Conservation (phyloP, 257 asterid species). For the Jaltomata sinuosa region DNA sequence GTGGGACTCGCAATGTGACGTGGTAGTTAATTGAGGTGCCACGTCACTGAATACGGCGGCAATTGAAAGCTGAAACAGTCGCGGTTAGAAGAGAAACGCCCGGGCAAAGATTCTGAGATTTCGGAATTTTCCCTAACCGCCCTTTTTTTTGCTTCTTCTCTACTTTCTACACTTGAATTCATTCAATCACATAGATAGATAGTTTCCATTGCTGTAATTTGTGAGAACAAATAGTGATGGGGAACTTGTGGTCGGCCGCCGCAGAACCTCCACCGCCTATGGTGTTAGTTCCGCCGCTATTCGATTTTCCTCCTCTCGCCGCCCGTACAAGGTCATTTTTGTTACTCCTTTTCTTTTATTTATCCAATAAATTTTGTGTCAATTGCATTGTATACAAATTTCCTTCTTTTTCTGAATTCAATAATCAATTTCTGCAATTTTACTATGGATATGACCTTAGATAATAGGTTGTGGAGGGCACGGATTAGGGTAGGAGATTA, state of each 20-base stretch:
- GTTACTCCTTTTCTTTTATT: no score
- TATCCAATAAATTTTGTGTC: no score
- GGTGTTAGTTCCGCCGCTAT: slow-evolving; percentile 95
- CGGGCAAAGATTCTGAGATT: background rate
- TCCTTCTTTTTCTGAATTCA: no score
- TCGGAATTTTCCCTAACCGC: background rate
- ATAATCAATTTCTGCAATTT: no score
- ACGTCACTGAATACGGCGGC: background rate
- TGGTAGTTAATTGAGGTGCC: background rate
- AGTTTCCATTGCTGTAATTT: background rate
- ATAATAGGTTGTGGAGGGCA: no score
- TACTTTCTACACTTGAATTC: background rate
- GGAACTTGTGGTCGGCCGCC: slow-evolving; percentile 31
- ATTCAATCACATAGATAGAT: no score
- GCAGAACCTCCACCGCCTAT: slow-evolving; percentile 58
- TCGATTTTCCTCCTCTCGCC: slow-evolving; percentile 91
- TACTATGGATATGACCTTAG: no score
- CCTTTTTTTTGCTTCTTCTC: background rate
- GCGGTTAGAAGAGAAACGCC: background rate
- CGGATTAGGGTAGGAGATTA: no score
- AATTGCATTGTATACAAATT: no score
- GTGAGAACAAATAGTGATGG: slow-evolving; percentile 25
- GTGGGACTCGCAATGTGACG: background rate
- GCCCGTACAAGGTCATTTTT: slow-evolving; percentile 80
- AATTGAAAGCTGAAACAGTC: background rate